phyloP scores from a whole-genome alignment of 2,329 filamentous ascomycete genomes.

The Akanthomyces dipterigenus region DNA sequence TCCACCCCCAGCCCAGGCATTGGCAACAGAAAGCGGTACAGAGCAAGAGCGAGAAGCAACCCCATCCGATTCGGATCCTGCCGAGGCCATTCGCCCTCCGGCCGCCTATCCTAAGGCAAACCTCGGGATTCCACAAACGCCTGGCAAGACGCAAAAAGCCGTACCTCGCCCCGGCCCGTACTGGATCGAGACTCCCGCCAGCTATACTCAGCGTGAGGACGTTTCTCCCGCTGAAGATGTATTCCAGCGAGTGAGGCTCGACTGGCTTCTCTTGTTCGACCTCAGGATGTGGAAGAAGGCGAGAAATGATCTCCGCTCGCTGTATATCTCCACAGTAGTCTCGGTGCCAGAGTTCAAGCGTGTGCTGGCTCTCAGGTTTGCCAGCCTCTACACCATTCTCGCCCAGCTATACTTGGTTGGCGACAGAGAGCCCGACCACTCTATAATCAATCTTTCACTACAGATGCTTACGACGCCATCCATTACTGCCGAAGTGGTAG shows the following conservation, averaged over 20 bases:
- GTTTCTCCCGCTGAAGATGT: constrained; percentile 76
- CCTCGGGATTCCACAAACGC: constrained; percentile 76
- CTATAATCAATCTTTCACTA: constrained; percentile 93
- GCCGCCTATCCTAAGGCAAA: constrained; percentile 57
- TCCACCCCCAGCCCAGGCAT: constrained; percentile 50
- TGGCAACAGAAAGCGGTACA: constrained; percentile 26
- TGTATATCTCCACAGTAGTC: constrained; percentile 95
- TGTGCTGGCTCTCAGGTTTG: constrained; percentile 85
- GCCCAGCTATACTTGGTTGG: constrained; percentile 94
- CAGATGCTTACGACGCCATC: constrained; percentile 96
- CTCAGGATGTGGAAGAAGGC: constrained; percentile 95
- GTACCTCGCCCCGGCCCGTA: constrained; percentile 66
- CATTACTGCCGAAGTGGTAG: constrained; percentile 91
- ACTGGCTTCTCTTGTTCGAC: constrained; percentile 93
- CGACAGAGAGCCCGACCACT: constrained; percentile 93
- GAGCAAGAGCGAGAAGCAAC: constrained; percentile 54
- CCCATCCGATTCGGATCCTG: constrained; percentile 65
- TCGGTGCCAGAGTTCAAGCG: constrained; percentile 95
- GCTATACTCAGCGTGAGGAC: constrained; percentile 56
- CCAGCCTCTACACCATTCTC: constrained; percentile 86
- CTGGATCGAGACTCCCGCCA: constrained; percentile 76
- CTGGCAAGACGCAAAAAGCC: constrained; percentile 43
- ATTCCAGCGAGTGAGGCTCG: constrained; percentile 79
- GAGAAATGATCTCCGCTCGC: constrained; percentile 78
- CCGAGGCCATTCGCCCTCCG: constrained; percentile 56